A percentile compares a stretch with the other conserved stretches of the same genome.
phyloP scores from a whole-genome alignment of 257 asterid species.

The Capsicum chinense region DNA sequence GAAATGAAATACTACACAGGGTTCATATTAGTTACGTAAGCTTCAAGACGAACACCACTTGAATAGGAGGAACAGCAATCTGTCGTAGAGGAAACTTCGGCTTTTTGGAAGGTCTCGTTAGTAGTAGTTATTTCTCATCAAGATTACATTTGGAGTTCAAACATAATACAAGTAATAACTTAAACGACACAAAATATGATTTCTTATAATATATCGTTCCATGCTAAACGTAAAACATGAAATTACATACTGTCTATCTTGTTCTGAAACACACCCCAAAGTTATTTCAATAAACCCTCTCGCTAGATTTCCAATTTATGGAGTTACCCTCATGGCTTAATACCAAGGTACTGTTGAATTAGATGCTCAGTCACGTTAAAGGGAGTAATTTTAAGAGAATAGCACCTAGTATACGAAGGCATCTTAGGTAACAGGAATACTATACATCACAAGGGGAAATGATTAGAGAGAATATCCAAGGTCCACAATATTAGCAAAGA shows the following conservation, averaged over 20 bases:
- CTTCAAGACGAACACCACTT: too few relatives aligned
- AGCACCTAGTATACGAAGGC: neutral
- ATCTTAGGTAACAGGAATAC: neutral
- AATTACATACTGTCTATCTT: neutral
- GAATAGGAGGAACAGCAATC: too few relatives aligned
- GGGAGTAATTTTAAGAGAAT: neutral
- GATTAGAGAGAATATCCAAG: neutral
- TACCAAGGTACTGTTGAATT: neutral
- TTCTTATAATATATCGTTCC: neutral
- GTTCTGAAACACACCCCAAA: neutral
- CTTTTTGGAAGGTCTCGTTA: neutral
- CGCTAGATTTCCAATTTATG: too few relatives aligned
- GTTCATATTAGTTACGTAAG: neutral
- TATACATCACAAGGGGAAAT: neutral
- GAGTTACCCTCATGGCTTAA: too few relatives aligned
- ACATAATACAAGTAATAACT: neutral
- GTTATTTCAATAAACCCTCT: neutral
- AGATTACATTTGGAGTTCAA: neutral
- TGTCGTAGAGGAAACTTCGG: too few relatives aligned
- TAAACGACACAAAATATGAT: neutral
- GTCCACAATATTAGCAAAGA: constrained; percentile 1
- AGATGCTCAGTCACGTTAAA: neutral
- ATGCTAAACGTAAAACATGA: neutral
- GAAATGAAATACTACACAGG: neutral
- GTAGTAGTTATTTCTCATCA: neutral